Conservation (phyloP, 2,329 filamentous ascomycete species). For the Calonectria pteridis region DNA sequence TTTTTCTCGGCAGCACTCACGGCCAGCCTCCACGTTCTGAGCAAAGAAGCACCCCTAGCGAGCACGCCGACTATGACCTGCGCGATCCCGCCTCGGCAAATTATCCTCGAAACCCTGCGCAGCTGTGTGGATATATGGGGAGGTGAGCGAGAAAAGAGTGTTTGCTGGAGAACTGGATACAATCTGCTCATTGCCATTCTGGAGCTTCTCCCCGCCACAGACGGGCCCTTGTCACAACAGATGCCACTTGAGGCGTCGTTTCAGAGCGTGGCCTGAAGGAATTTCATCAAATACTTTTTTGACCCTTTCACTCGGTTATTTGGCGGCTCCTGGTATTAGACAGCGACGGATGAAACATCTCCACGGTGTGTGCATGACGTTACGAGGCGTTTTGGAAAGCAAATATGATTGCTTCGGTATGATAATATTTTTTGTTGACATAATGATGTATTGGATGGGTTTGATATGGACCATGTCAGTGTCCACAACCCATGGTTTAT, state of each 20-base stretch:
- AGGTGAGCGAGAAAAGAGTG: conserved; percentile 50
- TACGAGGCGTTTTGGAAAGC: conserved; percentile 14
- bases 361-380: not conserved
- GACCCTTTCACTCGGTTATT: not conserved
- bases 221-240: not conserved
- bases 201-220: conserved; percentile 39
- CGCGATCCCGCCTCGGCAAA: conserved; percentile 49
- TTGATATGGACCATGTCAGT: not conserved
- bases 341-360: not conserved
- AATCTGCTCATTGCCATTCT: conserved; percentile 47
- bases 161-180: conserved; percentile 51
- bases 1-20: conserved; percentile 53
- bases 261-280: not conserved
- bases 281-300: not conserved
- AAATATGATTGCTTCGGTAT: not conserved
- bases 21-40: conserved; percentile 50
- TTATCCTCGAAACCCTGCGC: conserved; percentile 50
- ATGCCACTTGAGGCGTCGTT: not conserved
- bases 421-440: not conserved
- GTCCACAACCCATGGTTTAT: not conserved
- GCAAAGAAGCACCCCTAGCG: conserved; percentile 50
- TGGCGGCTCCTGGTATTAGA: conserved; percentile 4
- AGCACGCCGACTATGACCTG: conserved; percentile 43
- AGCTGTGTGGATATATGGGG: conserved; percentile 53
- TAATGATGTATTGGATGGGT: not conserved